Conservation (phyloP, 2,329 filamentous ascomycete genomes). For the Colletotrichum echinochloae region DNA sequence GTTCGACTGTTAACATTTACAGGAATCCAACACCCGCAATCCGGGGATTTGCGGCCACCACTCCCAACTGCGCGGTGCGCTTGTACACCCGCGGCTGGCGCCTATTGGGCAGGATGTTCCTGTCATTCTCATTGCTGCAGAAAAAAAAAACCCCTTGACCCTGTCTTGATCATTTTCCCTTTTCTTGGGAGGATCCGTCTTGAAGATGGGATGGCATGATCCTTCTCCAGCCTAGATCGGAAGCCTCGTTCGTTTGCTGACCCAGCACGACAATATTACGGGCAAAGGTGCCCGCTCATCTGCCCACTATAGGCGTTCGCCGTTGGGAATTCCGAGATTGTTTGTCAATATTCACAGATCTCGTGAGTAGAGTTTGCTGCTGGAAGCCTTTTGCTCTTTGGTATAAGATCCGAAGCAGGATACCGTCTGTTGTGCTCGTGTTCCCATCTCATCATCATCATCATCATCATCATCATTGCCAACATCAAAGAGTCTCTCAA, state of each 20-base stretch:
- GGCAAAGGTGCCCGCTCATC: slow-evolving; percentile 36
- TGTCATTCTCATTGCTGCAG: slow-evolving; percentile 23
- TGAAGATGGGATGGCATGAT: slow-evolving; percentile 40
- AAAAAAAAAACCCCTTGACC: slow-evolving; percentile 23
- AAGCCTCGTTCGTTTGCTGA: slow-evolving; percentile 32
- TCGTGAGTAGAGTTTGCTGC: slow-evolving; percentile 17
- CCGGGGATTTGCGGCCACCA: neutral
- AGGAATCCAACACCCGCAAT: neutral
- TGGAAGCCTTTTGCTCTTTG: slow-evolving; percentile 10
- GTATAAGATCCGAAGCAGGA: slow-evolving; percentile 41
- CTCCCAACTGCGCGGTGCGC: slow-evolving; percentile 2
- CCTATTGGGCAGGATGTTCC: slow-evolving; percentile 33
- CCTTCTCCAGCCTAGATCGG: slow-evolving; percentile 17
- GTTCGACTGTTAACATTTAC: slow-evolving; percentile 19
- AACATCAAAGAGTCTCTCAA: slow-evolving; percentile 34
- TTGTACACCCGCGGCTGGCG: slow-evolving; percentile 32
- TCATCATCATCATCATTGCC: no score
- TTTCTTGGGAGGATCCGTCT: slow-evolving; percentile 19
- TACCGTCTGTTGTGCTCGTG: slow-evolving; percentile 30
- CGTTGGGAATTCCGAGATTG: slow-evolving; percentile 31
- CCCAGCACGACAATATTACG: slow-evolving; percentile 41
- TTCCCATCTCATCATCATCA: slow-evolving; percentile 38
- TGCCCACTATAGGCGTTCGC: slow-evolving; percentile 41
- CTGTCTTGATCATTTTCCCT: neutral
- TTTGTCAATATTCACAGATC: slow-evolving; percentile 31